Conservation (phyloP, 352 stramenopile genomes). For the Blastocystis sp. region DNA sequence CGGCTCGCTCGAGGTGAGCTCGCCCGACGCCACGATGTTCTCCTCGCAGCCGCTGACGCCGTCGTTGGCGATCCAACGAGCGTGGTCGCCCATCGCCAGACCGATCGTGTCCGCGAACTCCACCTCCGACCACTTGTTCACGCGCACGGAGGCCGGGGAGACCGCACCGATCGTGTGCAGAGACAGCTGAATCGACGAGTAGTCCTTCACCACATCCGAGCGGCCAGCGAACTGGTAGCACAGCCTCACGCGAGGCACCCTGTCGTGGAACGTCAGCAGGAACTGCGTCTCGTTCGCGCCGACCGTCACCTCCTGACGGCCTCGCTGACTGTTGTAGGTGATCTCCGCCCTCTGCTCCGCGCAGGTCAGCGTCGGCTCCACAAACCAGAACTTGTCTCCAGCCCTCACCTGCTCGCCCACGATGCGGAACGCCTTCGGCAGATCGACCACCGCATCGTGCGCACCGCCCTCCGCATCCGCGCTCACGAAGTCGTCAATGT, state of each 20-base stretch:
- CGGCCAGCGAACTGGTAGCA: constrained; percentile 27
- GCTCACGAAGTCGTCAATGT: not conserved
- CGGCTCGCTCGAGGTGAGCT: not conserved
- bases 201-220: not conserved
- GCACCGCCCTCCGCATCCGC: not conserved
- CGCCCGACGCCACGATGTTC: constrained; percentile 13
- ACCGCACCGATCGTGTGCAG: constrained; percentile 14
- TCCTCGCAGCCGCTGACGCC: not conserved
- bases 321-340: not conserved
- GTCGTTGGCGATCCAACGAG: not conserved
- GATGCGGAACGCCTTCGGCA: constrained; percentile 11
- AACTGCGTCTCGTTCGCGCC: not conserved
- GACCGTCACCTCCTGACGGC: not conserved
- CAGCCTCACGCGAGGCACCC: not conserved
- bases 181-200: not conserved
- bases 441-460: not conserved
- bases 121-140: constrained; percentile 18
- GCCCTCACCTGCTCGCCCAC: not conserved
- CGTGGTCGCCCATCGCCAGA: not conserved
- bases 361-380: not conserved
- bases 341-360: not conserved
- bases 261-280: not conserved
- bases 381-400: constrained; percentile 54
- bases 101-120: not conserved
- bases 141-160: not conserved